A percentile compares a stretch with the other conserved stretches of the same genome.
These are phyloP conservation scores for Chalciporus pseudorubinellus DNA, from an alignment of 768 basidiomycete species.

Conservation along the genomic window DNA sequence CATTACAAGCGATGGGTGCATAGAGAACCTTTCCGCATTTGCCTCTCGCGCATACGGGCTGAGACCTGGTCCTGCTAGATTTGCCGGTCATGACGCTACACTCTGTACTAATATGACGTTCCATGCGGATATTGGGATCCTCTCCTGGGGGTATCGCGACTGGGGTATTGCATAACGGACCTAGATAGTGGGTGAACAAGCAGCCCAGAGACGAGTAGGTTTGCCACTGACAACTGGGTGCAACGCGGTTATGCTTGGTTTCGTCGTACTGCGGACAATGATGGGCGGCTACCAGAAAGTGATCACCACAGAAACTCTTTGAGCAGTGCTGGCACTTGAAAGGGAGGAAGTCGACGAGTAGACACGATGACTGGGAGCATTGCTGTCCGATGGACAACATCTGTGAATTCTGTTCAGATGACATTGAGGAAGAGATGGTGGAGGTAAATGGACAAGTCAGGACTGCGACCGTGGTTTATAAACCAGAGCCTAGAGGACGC, in stretches of 20 bases:
- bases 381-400: constrained; percentile 68
- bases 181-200: constrained; percentile 33
- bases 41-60: constrained; percentile 56
- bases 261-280: constrained; percentile 70
- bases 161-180: constrained; percentile 74
- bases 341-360: constrained; percentile 78
- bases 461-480: constrained; percentile 11
- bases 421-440: background rate
- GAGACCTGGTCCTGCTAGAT: constrained; percentile 43
- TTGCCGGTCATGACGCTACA: constrained; percentile 72
- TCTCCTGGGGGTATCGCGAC: constrained; percentile 74
- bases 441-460: background rate
- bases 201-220: background rate
- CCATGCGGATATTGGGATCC: constrained; percentile 82
- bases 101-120: constrained; percentile 62
- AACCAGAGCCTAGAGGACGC: constrained; percentile 22
- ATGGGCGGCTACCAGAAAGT: constrained; percentile 70
- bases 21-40: constrained; percentile 75
- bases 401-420: constrained; percentile 45
- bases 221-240: constrained; percentile 61
- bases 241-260: constrained; percentile 66
- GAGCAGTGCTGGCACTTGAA: constrained; percentile 84
- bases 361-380: constrained; percentile 65
- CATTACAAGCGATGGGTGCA: constrained; percentile 70
- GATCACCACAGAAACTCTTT: constrained; percentile 70